Base-by-base conservation (phyloP, 1,284 basidiomycete species). In the Ceratobasidium sp. region DNA sequence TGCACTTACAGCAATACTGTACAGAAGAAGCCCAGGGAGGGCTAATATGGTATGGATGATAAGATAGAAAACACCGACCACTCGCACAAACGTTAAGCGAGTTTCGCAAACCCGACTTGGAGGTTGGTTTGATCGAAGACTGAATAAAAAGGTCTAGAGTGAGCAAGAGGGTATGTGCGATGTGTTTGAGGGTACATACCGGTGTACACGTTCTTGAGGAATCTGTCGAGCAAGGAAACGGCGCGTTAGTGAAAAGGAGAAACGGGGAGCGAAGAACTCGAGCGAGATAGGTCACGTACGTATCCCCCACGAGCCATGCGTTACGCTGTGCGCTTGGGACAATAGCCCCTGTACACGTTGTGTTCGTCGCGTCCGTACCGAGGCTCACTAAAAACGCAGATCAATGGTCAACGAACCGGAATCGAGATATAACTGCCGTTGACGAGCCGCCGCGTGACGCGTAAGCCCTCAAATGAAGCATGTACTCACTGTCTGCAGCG, bases 401-500 rank as follows among this genome's bases (percentile, higher is more conserved):
- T 24, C 33, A 9, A 29, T n/a, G 31, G 19, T 56, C 57, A 60
- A 22, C 33, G 33, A 22, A 60, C 36, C 36, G 14, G 33, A 41
- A 41, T 44, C 57, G n/a, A n/a, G n/a, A n/a, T n/a, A n/a, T 41
- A 15, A 41, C 15, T 11, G 44, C 44, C 57, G 31, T 17, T 36
- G 11, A 44, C 29, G 31, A 22, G 29, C 19, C 17, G 19, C 57
- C 19, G 33, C 36, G 17, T 36, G 33, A 33, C 36, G 36, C 57
- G 33, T 36, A 60, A n/a, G 57, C 57, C 22, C 33, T 29, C 17
- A 53, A 66, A 45, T 50, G 56, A 51, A 50, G 15, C 47, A 45
- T 56, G 31, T 14, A 57, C 66, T 57, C 41, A 69, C 66, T 69
- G 51, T 69, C 66, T 17, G 66, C 66, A 8, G 90, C 84, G 77